These are phyloP conservation scores for Spergularia bocconei DNA, from an alignment of 148 eudicot species.

Conservation along the genomic window DNA sequence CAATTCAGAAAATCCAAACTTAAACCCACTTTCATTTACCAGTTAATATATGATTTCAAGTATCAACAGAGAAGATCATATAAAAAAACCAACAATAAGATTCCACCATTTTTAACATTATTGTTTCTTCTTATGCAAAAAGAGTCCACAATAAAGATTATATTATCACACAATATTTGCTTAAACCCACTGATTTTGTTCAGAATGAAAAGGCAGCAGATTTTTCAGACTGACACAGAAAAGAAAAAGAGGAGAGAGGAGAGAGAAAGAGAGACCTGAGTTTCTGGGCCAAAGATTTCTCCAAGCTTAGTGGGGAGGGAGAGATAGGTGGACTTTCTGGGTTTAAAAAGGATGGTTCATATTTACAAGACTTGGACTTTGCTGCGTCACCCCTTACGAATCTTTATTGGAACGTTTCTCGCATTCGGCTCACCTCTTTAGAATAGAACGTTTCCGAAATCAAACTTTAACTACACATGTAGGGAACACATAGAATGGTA, in stretches of 20 bases:
- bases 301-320: no score
- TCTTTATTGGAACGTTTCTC: not conserved
- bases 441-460: not conserved
- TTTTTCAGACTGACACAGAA: no score
- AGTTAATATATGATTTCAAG: not conserved
- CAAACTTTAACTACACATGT: no score
- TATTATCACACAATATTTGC: no score
- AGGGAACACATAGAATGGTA: no score
- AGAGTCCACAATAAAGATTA: no score
- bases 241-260: no score
- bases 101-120: not conserved
- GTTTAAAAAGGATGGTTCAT: not conserved
- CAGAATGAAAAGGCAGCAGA: no score
- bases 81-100: not conserved
- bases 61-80: not conserved
- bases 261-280: no score
- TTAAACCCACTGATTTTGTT: no score
- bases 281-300: no score
- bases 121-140: no score
- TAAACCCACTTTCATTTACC: not conserved
- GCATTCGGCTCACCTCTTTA: not conserved
- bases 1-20: not conserved
- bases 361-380: not conserved
- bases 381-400: conserved; percentile 9
- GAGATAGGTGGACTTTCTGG: not conserved